Evolutionary conservation across 1,139 yeast species (phyloP).

Genomic region (Magnusiomyces magnusii): DNA sequence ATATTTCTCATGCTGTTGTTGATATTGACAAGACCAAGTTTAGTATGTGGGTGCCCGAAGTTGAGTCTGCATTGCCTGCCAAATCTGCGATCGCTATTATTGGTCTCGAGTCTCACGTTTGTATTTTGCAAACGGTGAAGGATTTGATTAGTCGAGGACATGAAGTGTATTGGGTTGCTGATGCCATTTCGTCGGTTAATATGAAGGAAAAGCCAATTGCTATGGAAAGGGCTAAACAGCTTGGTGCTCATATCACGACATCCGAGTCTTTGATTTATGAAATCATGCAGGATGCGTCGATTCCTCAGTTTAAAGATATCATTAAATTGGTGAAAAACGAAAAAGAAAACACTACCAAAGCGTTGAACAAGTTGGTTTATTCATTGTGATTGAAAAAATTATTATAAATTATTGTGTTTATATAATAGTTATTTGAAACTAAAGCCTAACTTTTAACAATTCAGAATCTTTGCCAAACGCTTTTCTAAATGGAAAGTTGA

Average conservation of each 20-base stretch:
- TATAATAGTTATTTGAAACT: no score
- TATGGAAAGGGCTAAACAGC: constrained; percentile 20
- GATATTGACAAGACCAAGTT: constrained; percentile 27
- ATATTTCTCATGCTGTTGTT: constrained; percentile 18
- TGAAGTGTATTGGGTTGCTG: constrained; percentile 25
- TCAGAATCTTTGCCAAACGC: constrained; percentile 25
- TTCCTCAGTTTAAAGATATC: constrained; percentile 19
- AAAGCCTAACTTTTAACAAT: constrained; percentile 21
- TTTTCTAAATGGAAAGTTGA: constrained; percentile 21
- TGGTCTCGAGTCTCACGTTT: constrained; percentile 28
- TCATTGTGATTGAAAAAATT: not conserved
- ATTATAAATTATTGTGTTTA: no score
- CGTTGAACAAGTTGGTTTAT: constrained; percentile 19
- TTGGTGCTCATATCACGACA: constrained; percentile 30
- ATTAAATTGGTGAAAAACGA: constrained; percentile 22
- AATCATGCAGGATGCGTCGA: constrained; percentile 35
- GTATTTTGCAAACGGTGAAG: constrained; percentile 26
- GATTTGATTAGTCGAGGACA: constrained; percentile 24
- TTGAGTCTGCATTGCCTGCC: constrained; percentile 18
- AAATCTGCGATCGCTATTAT: constrained; percentile 24
- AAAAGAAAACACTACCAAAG: constrained; percentile 14
- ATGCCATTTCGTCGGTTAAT: constrained; percentile 25
- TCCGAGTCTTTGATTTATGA: constrained; percentile 35
- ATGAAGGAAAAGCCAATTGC: constrained; percentile 26
- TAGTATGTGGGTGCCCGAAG: constrained; percentile 25